Evolutionary conservation across 2,329 filamentous ascomycete genomes (phyloP).

Genomic region (Claviceps lovelessii): DNA sequence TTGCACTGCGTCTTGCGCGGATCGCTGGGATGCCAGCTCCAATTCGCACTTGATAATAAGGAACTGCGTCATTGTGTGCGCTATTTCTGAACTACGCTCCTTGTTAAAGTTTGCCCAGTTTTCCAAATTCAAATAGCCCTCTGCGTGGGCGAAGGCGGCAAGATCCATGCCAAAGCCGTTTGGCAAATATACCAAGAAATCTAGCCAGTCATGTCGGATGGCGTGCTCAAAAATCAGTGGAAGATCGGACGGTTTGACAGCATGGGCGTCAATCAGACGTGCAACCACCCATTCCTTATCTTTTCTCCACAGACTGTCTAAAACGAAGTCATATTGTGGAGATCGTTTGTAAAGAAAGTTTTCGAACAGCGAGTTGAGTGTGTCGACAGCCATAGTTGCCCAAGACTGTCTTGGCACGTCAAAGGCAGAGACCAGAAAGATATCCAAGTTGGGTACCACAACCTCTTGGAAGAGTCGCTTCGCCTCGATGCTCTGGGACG

Average conservation of each 20-base stretch:
- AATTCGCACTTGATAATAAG: conserved; percentile 71
- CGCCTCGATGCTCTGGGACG: conserved; percentile 48
- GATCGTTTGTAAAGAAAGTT: conserved; percentile 71
- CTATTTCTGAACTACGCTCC: conserved; percentile 52
- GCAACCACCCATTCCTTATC: conserved; percentile 76
- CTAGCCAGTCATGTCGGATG: conserved; percentile 68
- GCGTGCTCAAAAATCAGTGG: conserved; percentile 46
- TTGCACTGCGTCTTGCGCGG: conserved; percentile 43
- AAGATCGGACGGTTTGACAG: conserved; percentile 46
- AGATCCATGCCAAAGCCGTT: conserved; percentile 82
- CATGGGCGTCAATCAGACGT: conserved; percentile 69
- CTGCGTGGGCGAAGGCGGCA: conserved; percentile 69
- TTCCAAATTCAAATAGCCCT: conserved; percentile 63
- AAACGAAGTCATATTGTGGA: conserved; percentile 69
- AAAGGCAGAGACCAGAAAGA: conserved; percentile 66
- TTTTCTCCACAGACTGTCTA: conserved; percentile 83
- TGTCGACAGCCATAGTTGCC: conserved; percentile 60
- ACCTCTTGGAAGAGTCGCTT: conserved; percentile 53
- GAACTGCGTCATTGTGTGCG: conserved; percentile 61
- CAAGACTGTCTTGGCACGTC: conserved; percentile 60
- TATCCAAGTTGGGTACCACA: conserved; percentile 58
- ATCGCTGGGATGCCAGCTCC: conserved; percentile 60
- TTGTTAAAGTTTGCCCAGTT: conserved; percentile 65
- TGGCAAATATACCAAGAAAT: conserved; percentile 61
- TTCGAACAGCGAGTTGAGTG: conserved; percentile 62